Conservation (phyloP, 805 yeast genomes). For the Myxozyma vanderwaltii region DNA sequence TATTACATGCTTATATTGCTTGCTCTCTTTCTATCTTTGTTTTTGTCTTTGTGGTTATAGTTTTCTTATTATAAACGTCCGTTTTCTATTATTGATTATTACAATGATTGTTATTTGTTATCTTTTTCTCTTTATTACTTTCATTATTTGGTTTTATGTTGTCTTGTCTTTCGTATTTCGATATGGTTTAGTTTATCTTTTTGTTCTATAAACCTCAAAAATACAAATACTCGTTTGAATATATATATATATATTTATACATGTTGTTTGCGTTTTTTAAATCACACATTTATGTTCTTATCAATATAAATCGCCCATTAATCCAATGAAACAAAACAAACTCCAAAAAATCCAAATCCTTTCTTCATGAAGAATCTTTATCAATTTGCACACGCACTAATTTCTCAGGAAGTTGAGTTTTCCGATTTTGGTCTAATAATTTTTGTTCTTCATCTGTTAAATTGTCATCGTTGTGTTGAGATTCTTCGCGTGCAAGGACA, state of each 20-base stretch:
- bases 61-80: neutral
- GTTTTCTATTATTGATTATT: neutral
- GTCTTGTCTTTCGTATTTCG: neutral
- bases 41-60: neutral
- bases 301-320: too few species aligned
- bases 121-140: neutral
- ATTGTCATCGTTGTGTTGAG: neutral
- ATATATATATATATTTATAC: neutral
- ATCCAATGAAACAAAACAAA: too few species aligned
- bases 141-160: neutral
- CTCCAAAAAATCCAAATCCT: too few species aligned
- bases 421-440: constrained; percentile 2
- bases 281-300: too few species aligned
- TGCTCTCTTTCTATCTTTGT: neutral
- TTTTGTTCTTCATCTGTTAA: neutral
- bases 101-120: neutral
- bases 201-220: too few species aligned
- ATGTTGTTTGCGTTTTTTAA: neutral
- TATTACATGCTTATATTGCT: too few species aligned
- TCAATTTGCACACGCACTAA: constrained; percentile 23
- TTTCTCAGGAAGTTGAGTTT: constrained; percentile 26
- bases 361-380: neutral
- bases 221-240: too few species aligned
- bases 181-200: neutral
- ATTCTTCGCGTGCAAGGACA: constrained; percentile 9